Base-by-base conservation (phyloP, 352 stramenopile genomes). In the Phytophthora megakarya region DNA sequence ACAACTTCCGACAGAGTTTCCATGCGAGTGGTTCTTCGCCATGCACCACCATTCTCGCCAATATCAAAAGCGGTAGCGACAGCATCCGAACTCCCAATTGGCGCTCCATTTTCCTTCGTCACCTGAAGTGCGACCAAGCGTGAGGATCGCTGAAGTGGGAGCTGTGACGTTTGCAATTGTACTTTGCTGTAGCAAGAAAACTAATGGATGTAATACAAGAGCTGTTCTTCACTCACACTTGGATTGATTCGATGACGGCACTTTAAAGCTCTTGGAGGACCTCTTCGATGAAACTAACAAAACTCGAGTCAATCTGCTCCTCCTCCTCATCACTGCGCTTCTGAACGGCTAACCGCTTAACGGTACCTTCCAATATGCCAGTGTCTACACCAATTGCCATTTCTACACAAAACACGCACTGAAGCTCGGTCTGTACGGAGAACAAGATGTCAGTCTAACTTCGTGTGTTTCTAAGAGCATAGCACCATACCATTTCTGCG, bases 321-420 rank as follows among this genome's bases (percentile, higher is more conserved):
- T 90, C 80, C 30, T 92, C 82, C 12, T 89, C 75, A 12, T 83
- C 72, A 42, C 53, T 73, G 28, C 70, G 81, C 35, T 78, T 44
- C 25, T 89, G 80, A 55, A 92, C 65, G n/a, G 79, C 66, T 59
- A 91, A 78, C 32, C 83, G 79, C 60, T 92, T 93, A 45, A 96
- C 70, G 16, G 77, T 92, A 42, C 80, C 84, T 50, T 81, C 69
- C 35, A 92, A 71, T 2, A 49, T 48, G 21, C 80, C 79, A 45
- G 71, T 80, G 30, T 83, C 74, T 32, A 77, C 65, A 68, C 86
- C 73, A 33, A 96, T 86, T 19, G 85, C 69, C 60, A 96, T 69
- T 69, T 96, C 84, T 46, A 92, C 61, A 73, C 84, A 92, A 80
- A 89, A 96, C 47, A 93, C 67, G 54, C 80, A 92, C 40, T 93